phyloP scores from a whole-genome alignment of 805 yeast species.

The Cyberlindnera saturnus region DNA sequence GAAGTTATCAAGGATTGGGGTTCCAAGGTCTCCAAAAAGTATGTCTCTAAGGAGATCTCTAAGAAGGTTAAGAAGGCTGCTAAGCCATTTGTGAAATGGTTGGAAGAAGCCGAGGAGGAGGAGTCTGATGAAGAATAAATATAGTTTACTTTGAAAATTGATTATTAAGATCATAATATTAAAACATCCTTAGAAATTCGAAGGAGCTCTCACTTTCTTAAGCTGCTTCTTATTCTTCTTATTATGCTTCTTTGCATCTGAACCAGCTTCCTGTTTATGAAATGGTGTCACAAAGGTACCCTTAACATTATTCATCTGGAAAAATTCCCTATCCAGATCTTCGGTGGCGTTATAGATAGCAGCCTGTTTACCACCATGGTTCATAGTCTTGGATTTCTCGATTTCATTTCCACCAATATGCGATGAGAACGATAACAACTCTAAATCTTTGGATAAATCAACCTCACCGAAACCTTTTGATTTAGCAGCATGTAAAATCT shows the following conservation, averaged over 20 bases:
- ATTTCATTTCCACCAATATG: slow-evolving; percentile 53
- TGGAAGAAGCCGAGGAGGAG: slow-evolving; percentile 81
- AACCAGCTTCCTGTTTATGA: slow-evolving; percentile 44
- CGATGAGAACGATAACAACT: slow-evolving; percentile 70
- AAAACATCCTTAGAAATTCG: not conserved
- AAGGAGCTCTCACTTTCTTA: slow-evolving; percentile 8
- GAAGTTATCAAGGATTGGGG: slow-evolving; percentile 82
- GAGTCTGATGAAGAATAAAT: slow-evolving; percentile 10
- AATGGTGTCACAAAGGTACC: slow-evolving; percentile 70
- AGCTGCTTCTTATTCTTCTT: slow-evolving; percentile 68
- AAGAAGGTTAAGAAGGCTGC: slow-evolving; percentile 96
- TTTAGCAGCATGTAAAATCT: slow-evolving; percentile 57
- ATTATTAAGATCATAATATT: not conserved
- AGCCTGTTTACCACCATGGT: slow-evolving; percentile 80
- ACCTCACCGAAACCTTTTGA: slow-evolving; percentile 48
- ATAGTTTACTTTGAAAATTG: not conserved
- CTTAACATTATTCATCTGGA: slow-evolving; percentile 55
- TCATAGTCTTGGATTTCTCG: slow-evolving; percentile 44
- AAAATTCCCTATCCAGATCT: slow-evolving; percentile 82
- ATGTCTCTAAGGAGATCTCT: slow-evolving; percentile 84
- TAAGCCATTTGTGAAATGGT: slow-evolving; percentile 92
- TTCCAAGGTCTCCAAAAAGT: slow-evolving; percentile 85
- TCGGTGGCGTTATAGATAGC: slow-evolving; percentile 72
- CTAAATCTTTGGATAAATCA: slow-evolving; percentile 63
- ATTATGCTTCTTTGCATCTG: slow-evolving; percentile 48